Conservation (phyloP, 495 filamentous ascomycete species). For the Glutinoglossum americanum region DNA sequence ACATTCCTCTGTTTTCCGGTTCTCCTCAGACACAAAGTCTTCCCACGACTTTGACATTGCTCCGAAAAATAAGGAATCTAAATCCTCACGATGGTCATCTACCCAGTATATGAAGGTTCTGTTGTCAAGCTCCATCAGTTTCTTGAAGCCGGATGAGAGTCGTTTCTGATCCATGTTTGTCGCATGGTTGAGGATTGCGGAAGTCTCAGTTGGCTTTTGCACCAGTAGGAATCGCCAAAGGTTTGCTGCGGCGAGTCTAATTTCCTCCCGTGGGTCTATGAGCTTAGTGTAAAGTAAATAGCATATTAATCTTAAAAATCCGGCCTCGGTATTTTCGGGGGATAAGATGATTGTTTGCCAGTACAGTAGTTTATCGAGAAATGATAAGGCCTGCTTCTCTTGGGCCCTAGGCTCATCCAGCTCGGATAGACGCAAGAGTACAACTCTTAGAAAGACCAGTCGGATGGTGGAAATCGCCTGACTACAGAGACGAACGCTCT, state of each 20-base stretch:
- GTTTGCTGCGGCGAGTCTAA: slow-evolving; percentile 60
- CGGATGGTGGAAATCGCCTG: slow-evolving; percentile 55
- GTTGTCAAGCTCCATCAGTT: slow-evolving; percentile 70
- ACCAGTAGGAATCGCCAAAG: slow-evolving; percentile 81
- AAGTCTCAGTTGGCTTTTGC: slow-evolving; percentile 74
- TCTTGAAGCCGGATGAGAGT: slow-evolving; percentile 59
- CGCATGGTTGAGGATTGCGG: slow-evolving; percentile 44
- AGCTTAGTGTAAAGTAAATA: slow-evolving; percentile 77
- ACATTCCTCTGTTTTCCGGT: slow-evolving; percentile 49
- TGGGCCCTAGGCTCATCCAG: slow-evolving; percentile 39
- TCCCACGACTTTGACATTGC: slow-evolving; percentile 66
- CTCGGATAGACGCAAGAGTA: slow-evolving; percentile 65
- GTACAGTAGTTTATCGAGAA: slow-evolving; percentile 69
- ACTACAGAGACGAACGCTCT: slow-evolving; percentile 73
- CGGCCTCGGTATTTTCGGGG: slow-evolving; percentile 47
- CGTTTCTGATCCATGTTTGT: slow-evolving; percentile 44
- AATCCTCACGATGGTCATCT: slow-evolving; percentile 56
- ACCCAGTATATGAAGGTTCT: slow-evolving; percentile 72
- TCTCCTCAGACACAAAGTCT: slow-evolving; percentile 59
- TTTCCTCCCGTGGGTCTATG: slow-evolving; percentile 34
- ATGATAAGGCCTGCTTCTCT: slow-evolving; percentile 34
- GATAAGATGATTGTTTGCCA: slow-evolving; percentile 87
- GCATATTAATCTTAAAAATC: slow-evolving; percentile 62
- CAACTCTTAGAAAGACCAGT: slow-evolving; percentile 49
- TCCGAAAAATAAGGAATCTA: slow-evolving; percentile 47